These are phyloP conservation scores for Plantago rigida DNA, from an alignment of 305 asterid species.

Conservation along the genomic window DNA sequence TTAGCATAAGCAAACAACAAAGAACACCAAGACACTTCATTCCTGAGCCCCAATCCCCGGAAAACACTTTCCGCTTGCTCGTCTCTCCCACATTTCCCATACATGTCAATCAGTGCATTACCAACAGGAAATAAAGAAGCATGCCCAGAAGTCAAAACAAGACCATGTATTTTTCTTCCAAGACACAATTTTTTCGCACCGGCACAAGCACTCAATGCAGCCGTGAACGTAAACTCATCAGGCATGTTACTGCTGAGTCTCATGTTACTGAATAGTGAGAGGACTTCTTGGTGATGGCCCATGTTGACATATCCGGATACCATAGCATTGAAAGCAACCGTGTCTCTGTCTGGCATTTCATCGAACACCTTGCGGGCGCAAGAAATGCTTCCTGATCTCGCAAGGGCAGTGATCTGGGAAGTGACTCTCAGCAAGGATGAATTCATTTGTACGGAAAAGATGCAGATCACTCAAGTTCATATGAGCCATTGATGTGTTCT, in stretches of 20 bases:
- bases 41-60: conserved; percentile 47
- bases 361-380: conserved; percentile 64
- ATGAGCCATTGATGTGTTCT: conserved; percentile 19
- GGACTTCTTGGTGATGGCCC: conserved; percentile 48
- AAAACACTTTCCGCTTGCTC: conserved; percentile 44
- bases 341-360: conserved; percentile 54
- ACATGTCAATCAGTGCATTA: conserved; percentile 64
- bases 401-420: conserved; percentile 37
- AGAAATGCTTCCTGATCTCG: conserved; percentile 36
- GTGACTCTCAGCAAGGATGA: conserved; percentile 37
- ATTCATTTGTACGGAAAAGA: conserved; percentile 32
- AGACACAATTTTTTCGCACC: conserved; percentile 32
- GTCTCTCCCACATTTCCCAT: conserved; percentile 50
- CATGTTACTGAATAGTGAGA: conserved; percentile 40
- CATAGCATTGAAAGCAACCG: conserved; percentile 66
- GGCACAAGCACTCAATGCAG: conserved; percentile 46
- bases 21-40: conserved; percentile 78
- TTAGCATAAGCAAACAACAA: conserved; percentile 51
- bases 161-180: conserved; percentile 45
- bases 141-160: conserved; percentile 40
- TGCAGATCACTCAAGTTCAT: conserved; percentile 13
- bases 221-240: conserved; percentile 61
- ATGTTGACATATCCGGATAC: conserved; percentile 48
- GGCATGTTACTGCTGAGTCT: conserved; percentile 31
- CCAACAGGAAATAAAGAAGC: conserved; percentile 42